A percentile compares a stretch with the other conserved stretches of the same genome.
These are phyloP conservation scores for Rubia tinctorum DNA, from an alignment of 305 asterid species.

Conservation along the genomic window DNA sequence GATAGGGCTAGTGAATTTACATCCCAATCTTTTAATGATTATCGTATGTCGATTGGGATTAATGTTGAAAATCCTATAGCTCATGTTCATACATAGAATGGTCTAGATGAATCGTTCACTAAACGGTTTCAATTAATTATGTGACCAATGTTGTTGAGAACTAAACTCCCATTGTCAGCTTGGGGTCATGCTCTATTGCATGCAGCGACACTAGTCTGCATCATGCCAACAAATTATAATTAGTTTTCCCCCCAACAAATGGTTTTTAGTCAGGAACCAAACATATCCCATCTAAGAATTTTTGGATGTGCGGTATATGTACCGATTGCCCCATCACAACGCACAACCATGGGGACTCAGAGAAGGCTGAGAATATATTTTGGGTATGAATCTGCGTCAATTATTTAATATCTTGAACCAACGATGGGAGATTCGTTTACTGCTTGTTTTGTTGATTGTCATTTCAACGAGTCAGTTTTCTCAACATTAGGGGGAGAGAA, in stretches of 20 bases:
- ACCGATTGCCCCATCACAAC: not conserved
- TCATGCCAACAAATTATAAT: no score
- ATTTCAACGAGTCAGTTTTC: not conserved
- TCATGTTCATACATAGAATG: not conserved
- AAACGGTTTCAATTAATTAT: no score
- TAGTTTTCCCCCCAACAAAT: not conserved
- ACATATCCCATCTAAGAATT: not conserved
- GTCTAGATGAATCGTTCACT: not conserved
- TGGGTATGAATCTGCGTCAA: no score
- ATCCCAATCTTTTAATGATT: not conserved
- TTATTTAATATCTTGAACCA: no score
- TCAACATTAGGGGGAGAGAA: not conserved
- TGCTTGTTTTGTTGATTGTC: not conserved
- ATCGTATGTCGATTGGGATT: not conserved
- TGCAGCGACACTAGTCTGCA: no score
- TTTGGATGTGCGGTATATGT: conserved; percentile 3
- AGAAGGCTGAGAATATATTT: no score
- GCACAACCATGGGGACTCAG: no score
- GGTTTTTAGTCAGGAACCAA: not conserved
- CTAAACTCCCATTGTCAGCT: not conserved
- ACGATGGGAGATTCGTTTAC: no score
- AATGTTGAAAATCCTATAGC: not conserved
- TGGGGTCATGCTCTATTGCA: not conserved
- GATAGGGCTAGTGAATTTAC: no score
- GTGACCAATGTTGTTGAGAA: no score